phyloP scores from a whole-genome alignment of 225 moss, liverwort and hornwort genomes.

The Takakia lepidozioides region DNA sequence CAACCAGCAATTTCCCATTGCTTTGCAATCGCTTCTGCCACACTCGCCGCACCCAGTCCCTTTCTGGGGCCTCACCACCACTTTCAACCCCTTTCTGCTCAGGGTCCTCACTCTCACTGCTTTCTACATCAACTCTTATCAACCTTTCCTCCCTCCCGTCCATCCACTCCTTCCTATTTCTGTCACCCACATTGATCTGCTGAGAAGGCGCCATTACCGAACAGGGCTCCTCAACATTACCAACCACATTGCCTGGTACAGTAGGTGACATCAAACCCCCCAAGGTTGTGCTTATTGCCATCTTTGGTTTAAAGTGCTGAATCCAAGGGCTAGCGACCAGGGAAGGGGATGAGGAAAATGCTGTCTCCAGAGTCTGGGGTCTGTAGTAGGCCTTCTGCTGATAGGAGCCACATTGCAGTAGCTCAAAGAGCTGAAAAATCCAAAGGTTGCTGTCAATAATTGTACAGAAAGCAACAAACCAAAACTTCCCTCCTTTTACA shows the following conservation, averaged over 20 bases:
- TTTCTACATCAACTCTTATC: slow-evolving; percentile 8
- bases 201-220: slow-evolving; percentile 9
- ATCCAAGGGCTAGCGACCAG: slow-evolving; percentile 57
- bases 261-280: too few species aligned
- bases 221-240: too few species aligned
- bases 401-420: slow-evolving; percentile 28
- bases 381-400: slow-evolving; percentile 21
- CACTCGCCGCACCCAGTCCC: slow-evolving; percentile 23
- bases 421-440: slow-evolving; percentile 35
- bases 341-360: slow-evolving; percentile 19
- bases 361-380: slow-evolving; percentile 22
- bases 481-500: too few species aligned
- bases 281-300: too few species aligned
- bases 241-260: too few species aligned
- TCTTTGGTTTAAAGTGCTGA: slow-evolving; percentile 41
- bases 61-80: slow-evolving; percentile 16
- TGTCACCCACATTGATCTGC: slow-evolving; percentile 5
- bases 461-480: too few species aligned
- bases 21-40: slow-evolving; percentile 42
- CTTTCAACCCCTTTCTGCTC: slow-evolving; percentile 13
- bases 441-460: background rate
- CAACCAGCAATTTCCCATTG: slow-evolving; percentile 16
- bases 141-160: too few species aligned
- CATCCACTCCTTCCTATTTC: too few species aligned
- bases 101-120: slow-evolving; percentile 15